phyloP scores from a whole-genome alignment of 768 basidiomycete species.

The Phaeolepiota aurea region DNA sequence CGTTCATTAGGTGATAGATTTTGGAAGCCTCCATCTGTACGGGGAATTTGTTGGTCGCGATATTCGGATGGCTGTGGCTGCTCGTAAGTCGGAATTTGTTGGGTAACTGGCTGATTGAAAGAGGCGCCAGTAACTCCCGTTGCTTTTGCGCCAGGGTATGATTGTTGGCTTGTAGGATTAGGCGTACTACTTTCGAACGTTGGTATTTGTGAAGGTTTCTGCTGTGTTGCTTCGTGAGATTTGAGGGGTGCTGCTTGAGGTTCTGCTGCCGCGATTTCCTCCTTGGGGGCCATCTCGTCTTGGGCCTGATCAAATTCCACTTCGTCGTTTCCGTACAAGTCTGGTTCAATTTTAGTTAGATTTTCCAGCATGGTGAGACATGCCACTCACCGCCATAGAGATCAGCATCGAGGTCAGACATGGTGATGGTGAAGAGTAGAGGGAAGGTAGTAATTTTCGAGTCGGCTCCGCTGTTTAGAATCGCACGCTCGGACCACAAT shows the following conservation, averaged over 20 bases:
- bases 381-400: constrained; percentile 78
- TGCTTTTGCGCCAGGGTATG: constrained; percentile 11
- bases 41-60: constrained; percentile 25
- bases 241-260: constrained; percentile 4
- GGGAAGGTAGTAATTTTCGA: constrained; percentile 9
- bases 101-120: constrained; percentile 37
- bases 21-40: constrained; percentile 31
- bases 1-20: constrained; percentile 45
- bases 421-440: constrained; percentile 27
- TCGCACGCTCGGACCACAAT: not conserved
- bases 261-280: not conserved
- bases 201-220: constrained; percentile 7
- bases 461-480: not conserved
- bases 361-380: not conserved
- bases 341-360: constrained; percentile 21
- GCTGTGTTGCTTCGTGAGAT: not conserved
- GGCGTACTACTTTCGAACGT: not conserved
- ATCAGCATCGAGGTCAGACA: constrained; percentile 85
- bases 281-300: constrained; percentile 8
- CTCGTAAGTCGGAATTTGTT: constrained; percentile 75
- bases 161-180: not conserved
- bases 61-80: constrained; percentile 52
- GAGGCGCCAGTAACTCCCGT: constrained; percentile 19
- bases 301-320: constrained; percentile 44
- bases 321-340: constrained; percentile 73